These are phyloP conservation scores for Dendrothele bispora DNA, from an alignment of 768 basidiomycete species.

Conservation along the genomic window DNA sequence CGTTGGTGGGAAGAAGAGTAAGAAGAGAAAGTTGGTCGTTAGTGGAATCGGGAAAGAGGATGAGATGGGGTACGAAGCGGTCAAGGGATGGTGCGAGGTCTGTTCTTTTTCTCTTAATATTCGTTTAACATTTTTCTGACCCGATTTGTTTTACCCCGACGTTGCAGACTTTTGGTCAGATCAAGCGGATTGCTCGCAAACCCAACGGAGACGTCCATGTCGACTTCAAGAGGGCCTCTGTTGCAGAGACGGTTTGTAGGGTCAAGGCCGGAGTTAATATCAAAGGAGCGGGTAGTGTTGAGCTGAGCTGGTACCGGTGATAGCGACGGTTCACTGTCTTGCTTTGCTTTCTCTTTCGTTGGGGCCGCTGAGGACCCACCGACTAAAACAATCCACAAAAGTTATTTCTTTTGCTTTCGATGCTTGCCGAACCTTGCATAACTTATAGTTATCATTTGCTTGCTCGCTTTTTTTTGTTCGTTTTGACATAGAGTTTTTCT, in stretches of 20 bases:
- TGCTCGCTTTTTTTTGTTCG: no score
- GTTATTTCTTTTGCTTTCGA: no score
- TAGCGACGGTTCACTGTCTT: no score
- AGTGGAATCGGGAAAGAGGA: conserved; percentile 28
- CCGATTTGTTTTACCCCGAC: neutral
- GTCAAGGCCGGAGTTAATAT: conserved; percentile 38
- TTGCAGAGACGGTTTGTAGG: conserved; percentile 41
- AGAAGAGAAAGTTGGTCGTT: conserved; percentile 32
- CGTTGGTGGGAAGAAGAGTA: no score
- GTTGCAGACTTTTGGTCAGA: conserved; percentile 30
- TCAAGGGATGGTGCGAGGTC: conserved; percentile 35
- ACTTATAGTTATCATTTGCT: no score
- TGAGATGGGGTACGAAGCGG: conserved; percentile 26
- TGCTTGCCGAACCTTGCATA: no score
- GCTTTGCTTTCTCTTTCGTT: no score
- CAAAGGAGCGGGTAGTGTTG: conserved; percentile 39
- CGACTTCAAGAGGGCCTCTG: conserved; percentile 36
- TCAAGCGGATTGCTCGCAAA: conserved; percentile 26
- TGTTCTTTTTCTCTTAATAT: conserved; percentile 1
- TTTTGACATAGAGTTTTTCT: neutral
- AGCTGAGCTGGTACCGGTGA: conserved; percentile 30
- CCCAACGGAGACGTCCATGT: conserved; percentile 30
- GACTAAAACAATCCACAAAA: no score
- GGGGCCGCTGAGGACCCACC: no score
- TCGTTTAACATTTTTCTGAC: neutral